Percentiles rank a stretch among this genome's conserved stretches.
Conservation (phyloP, 331 rosid species). For the Acacia pycnantha region DNA sequence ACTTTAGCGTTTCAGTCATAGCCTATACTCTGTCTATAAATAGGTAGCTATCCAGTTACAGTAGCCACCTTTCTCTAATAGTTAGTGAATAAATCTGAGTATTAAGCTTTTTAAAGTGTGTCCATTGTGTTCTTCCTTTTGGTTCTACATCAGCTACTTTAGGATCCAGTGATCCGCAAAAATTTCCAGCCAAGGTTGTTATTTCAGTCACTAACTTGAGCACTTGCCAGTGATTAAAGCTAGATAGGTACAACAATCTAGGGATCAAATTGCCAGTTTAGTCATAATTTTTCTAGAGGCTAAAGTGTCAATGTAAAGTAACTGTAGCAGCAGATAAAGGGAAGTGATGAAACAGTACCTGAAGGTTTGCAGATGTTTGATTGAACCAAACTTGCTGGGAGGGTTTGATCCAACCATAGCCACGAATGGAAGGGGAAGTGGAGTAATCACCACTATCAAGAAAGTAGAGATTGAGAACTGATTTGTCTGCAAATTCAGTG, state of each 20-base stretch:
- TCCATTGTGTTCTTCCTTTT: neutral
- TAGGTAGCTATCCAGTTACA: neutral
- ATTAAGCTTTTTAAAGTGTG: neutral
- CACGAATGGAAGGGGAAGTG: slow-evolving; percentile 55
- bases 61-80: neutral
- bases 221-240: neutral
- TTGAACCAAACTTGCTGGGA: slow-evolving; percentile 88
- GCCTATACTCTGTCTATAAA: neutral
- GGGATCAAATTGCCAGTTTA: neutral
- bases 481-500: slow-evolving; percentile 65
- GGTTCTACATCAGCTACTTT: neutral
- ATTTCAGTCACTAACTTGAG: neutral
- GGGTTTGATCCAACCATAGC: slow-evolving; percentile 88
- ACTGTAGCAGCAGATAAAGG: neutral
- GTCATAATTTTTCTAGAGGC: neutral
- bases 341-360: slow-evolving; percentile 42
- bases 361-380: slow-evolving; percentile 56
- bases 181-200: neutral
- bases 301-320: neutral
- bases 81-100: neutral
- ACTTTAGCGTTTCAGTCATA: neutral
- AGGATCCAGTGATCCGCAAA: neutral
- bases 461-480: slow-evolving; percentile 80
- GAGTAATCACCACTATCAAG: slow-evolving; percentile 94
- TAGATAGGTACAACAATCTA: neutral